A percentile compares a stretch with the other conserved stretches of the same genome.
These are phyloP conservation scores for Cyclostephanos tholiformis DNA, from an alignment of 108 stramenopile genomes.

Conservation along the genomic window DNA sequence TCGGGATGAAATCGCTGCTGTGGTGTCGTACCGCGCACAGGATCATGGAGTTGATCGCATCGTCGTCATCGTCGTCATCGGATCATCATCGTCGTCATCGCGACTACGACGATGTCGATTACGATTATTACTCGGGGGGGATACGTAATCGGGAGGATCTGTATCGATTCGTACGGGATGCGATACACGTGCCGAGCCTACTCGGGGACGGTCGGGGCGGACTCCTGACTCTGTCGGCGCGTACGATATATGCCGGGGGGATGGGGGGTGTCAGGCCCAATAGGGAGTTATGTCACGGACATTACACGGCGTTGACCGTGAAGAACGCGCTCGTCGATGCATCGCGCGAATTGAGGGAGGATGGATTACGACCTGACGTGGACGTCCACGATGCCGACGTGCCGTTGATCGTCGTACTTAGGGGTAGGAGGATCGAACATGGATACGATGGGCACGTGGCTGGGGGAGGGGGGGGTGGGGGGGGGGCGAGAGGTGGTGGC, in stretches of 20 bases:
- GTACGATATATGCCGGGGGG: constrained; percentile 59
- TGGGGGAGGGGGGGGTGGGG: neutral
- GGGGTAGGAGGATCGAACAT: constrained; percentile 38
- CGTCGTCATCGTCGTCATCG: constrained; percentile 11
- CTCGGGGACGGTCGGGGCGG: constrained; percentile 72
- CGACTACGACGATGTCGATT: constrained; percentile 10
- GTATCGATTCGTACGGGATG: constrained; percentile 50
- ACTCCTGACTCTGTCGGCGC: constrained; percentile 65
- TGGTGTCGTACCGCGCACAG: constrained; percentile 81
- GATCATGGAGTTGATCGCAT: constrained; percentile 66
- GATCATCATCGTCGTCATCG: neutral
- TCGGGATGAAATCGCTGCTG: constrained; percentile 58
- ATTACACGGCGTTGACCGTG: constrained; percentile 76
- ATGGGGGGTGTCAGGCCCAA: constrained; percentile 54
- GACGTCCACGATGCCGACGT: constrained; percentile 76
- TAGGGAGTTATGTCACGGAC: constrained; percentile 77
- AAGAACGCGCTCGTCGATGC: constrained; percentile 82
- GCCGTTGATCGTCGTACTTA: constrained; percentile 69
- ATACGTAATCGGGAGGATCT: constrained; percentile 62
- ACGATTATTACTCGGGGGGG: constrained; percentile 7
- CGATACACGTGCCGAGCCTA: constrained; percentile 54
- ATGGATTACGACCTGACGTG: constrained; percentile 72
- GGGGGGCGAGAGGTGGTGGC: neutral
- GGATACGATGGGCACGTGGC: neutral
- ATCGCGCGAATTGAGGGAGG: constrained; percentile 66